phyloP scores from a whole-genome alignment of 2,329 filamentous ascomycete genomes.

The Cercospora berteroae region DNA sequence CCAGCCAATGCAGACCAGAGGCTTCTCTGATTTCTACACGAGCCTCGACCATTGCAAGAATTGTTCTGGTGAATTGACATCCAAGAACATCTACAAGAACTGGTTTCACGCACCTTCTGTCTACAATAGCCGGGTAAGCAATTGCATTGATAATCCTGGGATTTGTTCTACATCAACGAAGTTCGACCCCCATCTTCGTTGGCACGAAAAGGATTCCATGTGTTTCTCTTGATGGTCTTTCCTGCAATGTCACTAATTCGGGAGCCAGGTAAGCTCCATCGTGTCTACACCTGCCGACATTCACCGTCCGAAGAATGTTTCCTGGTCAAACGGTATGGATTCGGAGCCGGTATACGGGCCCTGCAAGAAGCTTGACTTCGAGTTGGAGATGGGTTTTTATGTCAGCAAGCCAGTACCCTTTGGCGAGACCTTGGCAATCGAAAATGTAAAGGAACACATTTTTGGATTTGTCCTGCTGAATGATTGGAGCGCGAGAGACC shows the following conservation, averaged over 20 bases:
- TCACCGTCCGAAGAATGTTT: conserved; percentile 50
- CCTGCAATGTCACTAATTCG: neutral
- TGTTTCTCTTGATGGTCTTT: neutral
- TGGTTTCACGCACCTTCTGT: conserved; percentile 38
- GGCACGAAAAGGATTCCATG: neutral
- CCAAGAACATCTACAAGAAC: conserved; percentile 35
- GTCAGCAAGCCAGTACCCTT: conserved; percentile 43
- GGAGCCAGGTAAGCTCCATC: conserved; percentile 27
- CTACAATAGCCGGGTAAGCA: conserved; percentile 43
- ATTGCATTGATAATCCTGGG: neutral
- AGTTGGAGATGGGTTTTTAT: conserved; percentile 51
- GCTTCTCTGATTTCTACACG: conserved; percentile 60
- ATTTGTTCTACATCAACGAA: neutral
- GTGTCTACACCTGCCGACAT: conserved; percentile 36
- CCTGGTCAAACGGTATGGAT: conserved; percentile 29
- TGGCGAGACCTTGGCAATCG: conserved; percentile 42
- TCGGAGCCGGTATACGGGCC: conserved; percentile 44
- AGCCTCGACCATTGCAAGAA: conserved; percentile 55
- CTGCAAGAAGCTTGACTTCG: conserved; percentile 46
- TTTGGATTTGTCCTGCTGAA: conserved; percentile 64
- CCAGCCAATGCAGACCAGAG: conserved; percentile 55
- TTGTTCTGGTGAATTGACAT: conserved; percentile 44
- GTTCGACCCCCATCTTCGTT: neutral
- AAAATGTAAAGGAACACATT: conserved; percentile 53
- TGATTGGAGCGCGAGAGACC: conserved; percentile 59